Evolutionary conservation across 192 early-diverging fungal genomes (phyloP), one percentile per base, ranked within the genome.

Genomic region (Gigaspora rosea): DNA sequence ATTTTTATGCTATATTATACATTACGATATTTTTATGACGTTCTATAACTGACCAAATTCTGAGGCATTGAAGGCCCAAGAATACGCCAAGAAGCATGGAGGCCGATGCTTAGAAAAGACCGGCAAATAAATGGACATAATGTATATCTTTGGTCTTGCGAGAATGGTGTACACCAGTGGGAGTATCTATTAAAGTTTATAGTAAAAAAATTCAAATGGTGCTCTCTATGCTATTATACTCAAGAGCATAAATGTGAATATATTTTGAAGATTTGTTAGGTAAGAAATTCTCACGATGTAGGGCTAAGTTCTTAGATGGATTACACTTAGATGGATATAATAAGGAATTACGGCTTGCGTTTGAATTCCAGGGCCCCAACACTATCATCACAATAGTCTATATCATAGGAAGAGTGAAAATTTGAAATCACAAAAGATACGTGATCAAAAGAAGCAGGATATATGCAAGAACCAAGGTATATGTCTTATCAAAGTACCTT

Each of bases 101-200:
- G 27, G 63, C 16, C 20, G 2, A 36, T 65, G 63, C 27, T 8
- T n/a, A 32, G 36, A 8, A 0, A 65, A 65, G 27, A 65, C 63
- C 27, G 63, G 27, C 27, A 32, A 65, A 65, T 65, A 65, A 65
- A 65, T 68, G 8, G 48, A 15, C 16, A 32, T 4, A 33, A 68
- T 68, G 66, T 68, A 48, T 68, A 68, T 68, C 66, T 68, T 33
- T 68, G 66, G 66, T 68, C 66, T 0, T 68, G 66, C 47, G 16
- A 47, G 12, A 68, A 68, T 33, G 66, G 41, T 9, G 41, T 41
- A 6, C 66, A 68, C 47, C 66, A 68, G 41, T 68, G 4, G 10
- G 66, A 68, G 48, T 68, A 68, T 68, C 66, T 36, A 47, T 47
- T 20, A 20, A 8, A 12, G 47, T 35, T 48, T 16, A 46, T 68